Percentiles rank a stretch among this genome's conserved stretches.
These are phyloP conservation scores for Luffa aegyptiaca DNA, from an alignment of 306 rosid genomes.

Conservation along the genomic window DNA sequence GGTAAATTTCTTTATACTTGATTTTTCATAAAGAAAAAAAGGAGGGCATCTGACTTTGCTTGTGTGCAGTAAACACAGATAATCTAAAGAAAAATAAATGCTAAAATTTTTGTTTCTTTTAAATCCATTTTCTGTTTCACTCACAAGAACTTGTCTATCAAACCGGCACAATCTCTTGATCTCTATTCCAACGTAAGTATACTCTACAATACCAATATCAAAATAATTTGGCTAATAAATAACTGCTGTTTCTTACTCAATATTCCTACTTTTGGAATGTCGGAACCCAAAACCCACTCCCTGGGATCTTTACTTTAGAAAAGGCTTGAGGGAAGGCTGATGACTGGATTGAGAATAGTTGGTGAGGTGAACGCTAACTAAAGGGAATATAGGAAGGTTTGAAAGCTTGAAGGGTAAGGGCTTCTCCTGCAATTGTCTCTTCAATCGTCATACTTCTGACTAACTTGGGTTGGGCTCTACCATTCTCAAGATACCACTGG, in stretches of 20 bases:
- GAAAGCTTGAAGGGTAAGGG: background rate
- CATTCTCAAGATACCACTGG: background rate
- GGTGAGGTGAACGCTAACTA: background rate
- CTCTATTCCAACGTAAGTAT: background rate
- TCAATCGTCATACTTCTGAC: background rate
- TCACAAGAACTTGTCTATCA: background rate
- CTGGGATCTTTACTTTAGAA: background rate
- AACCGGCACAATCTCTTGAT: background rate
- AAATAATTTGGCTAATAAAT: background rate
- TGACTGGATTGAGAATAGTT: background rate
- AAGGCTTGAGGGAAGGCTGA: background rate
- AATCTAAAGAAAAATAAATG: background rate
- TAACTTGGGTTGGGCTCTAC: background rate
- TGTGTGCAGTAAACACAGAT: background rate
- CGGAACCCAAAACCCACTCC: background rate
- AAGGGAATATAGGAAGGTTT: background rate
- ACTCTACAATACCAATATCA: background rate
- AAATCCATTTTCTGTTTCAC: background rate
- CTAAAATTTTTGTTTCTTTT: background rate
- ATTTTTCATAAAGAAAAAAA: background rate
- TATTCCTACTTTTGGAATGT: background rate
- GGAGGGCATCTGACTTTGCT: background rate
- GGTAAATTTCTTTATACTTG: background rate
- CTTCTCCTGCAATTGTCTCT: background rate
- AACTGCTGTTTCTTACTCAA: background rate